phyloP scores from a whole-genome alignment of 164 flowering plant genomes.

The Aristolochia fimbriata region DNA sequence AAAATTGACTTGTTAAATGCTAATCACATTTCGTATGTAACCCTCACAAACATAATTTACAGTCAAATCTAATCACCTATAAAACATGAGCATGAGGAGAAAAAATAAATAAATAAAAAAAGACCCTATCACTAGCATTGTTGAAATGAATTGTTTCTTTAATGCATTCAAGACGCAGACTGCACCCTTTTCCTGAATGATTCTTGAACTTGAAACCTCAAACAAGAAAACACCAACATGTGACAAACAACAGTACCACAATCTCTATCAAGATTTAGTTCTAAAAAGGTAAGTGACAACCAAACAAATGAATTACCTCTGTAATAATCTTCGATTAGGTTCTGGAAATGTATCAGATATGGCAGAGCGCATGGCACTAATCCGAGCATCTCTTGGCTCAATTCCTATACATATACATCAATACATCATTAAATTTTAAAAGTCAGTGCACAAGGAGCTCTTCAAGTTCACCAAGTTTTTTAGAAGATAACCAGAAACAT shows the following conservation, averaged over 20 bases:
- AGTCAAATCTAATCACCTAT: too few species aligned
- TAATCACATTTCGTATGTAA: too few species aligned
- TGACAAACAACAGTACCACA: too few species aligned
- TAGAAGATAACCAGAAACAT: background rate
- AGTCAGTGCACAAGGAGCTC: too few species aligned
- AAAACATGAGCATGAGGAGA: background rate
- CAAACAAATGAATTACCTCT: slow-evolving; percentile 37
- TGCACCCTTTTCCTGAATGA: too few species aligned
- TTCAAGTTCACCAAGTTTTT: too few species aligned
- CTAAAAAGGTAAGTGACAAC: background rate
- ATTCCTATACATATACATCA: slow-evolving; percentile 38
- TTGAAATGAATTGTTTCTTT: background rate
- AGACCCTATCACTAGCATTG: background rate
- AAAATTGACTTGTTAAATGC: too few species aligned
- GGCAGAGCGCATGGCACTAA: slow-evolving; percentile 82
- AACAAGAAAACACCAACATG: too few species aligned
- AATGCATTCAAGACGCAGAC: too few species aligned
- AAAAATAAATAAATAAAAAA: background rate
- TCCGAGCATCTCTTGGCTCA: slow-evolving; percentile 72
- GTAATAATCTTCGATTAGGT: slow-evolving; percentile 84
- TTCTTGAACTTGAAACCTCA: too few species aligned
- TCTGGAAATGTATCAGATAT: slow-evolving; percentile 92
- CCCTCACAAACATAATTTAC: too few species aligned
- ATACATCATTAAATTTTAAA: background rate
- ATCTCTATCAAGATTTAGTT: too few species aligned